Base-by-base conservation (phyloP, 129 eudicot species). In the Pittosporum tobira region DNA sequence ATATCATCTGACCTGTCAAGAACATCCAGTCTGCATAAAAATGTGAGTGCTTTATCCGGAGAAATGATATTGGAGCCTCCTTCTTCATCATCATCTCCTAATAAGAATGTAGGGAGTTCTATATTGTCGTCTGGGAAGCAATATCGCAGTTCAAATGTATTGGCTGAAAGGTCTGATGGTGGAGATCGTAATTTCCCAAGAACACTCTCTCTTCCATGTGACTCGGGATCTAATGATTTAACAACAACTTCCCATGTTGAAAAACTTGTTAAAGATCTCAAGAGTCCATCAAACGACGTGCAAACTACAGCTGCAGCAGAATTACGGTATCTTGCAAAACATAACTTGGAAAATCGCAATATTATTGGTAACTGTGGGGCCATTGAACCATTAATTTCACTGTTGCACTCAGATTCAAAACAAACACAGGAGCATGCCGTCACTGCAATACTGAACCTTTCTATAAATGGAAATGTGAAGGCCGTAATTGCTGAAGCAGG, bases 371-470 rank as follows among this genome's bases (percentile, higher is more conserved):
- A 78, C n/a, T 71, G 81, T 16, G 94, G 94, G 62, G 98, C 94
- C 34, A 70, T 90, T 66, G 75, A 57, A 31, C 94, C 95, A 1
- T 72, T 90, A 22, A 56, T 90, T 37, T 73, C 73, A 4, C 67
- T 90, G 20, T 58, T 90, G 66, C 62, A 74, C 57, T 83, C 83
- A 6, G 79, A 71, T 23, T 68, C 63, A 47, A 65, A 73, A 70
- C 71, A 27, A 30, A 78, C 81, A 20, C 98, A 90, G 59, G 98
- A 90, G 67, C 95, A 86, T 49, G 95, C 98, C 16, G 98, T 90
- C 22, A 85, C 98, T 3, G 95, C 94, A 3, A 84, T 90, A 27
- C 50, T 90, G 28, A 90, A 90, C 46, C 23, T 90, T 23, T 90
- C 98, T 3, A 87, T 90, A 30, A 75, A 83, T 13, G 84, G 78